Base-by-base conservation (phyloP, 805 yeast species). In the Torulaspora maleeae region DNA sequence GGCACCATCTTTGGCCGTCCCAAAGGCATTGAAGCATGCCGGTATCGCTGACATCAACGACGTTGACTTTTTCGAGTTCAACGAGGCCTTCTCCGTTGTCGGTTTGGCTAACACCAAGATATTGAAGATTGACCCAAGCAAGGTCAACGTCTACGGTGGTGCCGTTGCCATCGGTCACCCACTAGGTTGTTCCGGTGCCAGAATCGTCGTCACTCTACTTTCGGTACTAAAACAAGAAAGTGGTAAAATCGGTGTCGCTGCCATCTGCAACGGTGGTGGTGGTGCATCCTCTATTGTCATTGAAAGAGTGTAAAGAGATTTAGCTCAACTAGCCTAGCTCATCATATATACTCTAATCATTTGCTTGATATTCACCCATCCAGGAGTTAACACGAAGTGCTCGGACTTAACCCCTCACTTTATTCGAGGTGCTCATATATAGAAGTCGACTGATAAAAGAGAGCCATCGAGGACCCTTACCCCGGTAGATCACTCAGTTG, bases 241-340 rank as follows among this genome's bases (percentile, higher is more conserved):
- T 45, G 95, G 91, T 58, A 87, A 83, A 72, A 68, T 82, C 56
- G 99, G 99, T 67, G 88, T 81, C 55, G 97, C 96, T 60, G 96
- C 88, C 67, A 83, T 93, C 64, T 93, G 99, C 78, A 93, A 93
- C 69, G 99, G 99, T 75, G 99, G 99, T 62, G 99, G 99, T 67
- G 99, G 99, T 66, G 98, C 97, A 40, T 84, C 95, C 45, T 83
- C 98, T 20, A 74, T 93, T 60, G 87, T 93, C 50, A 78, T 93
- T 59, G 96, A 90, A 74, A 80, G 74, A 59, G 61, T 80, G 36
- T 76, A 67, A 49, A 24, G 24, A 8, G 25, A 24, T 6, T 33
- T 20, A 30, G 19, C 22, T 16, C 8, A 16, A 10, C 22, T 32
- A 32, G 22, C 35, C 34, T 16, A 15, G 17, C 20, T 15, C 17